Evolutionary conservation across 1,139 yeast species (phyloP), one percentile per base, ranked within the genome.

Genomic region (Kurtzmaniella quercitrusa): DNA sequence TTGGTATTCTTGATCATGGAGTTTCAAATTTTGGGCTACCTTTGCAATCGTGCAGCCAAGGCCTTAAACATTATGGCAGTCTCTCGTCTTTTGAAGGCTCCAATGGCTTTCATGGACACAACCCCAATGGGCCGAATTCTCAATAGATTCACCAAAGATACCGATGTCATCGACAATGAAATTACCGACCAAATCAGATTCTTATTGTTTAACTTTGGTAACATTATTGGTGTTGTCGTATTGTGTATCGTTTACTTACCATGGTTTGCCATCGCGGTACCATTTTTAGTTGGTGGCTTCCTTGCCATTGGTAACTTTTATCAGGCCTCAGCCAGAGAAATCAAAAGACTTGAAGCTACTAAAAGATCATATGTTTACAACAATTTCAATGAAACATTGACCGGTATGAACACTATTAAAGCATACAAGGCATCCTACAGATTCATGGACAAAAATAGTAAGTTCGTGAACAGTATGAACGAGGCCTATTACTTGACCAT

Each of bases 131-230:
- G 85, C 18, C 66, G 84, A 58, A 74, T 80, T 26, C 58, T 79
- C 54, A 79, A 79, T 55, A 66, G 85, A 53, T 79, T 79, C 50
- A 84, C 95, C 1, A 88, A 86, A 55, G 97, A 88, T 60, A 84
- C 94, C 0, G 95, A 88, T 57, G 83, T 83, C 30, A 67, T 88
- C 54, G 96, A 88, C 61, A 85, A 84, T 56, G 89, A 84, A 57
- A 66, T 83, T 47, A 79, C 84, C 39, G 86, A 81, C 50, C 83
- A 78, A 56, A 53, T 78, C 42, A 71, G 87, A 55, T 54, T 76
- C 48, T 61, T 74, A 45, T 57, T 79, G 41, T 74, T 74, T 44
- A 74, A 82, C 2, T 51, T 78, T 36, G 72, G 82, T 22, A 74
- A 74, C 46, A 76, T 85, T 40, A 50, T 77, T 41, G 91, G 93